Conservation (phyloP, 2,329 filamentous ascomycete species). For the Taxawa tesnikishii region DNA sequence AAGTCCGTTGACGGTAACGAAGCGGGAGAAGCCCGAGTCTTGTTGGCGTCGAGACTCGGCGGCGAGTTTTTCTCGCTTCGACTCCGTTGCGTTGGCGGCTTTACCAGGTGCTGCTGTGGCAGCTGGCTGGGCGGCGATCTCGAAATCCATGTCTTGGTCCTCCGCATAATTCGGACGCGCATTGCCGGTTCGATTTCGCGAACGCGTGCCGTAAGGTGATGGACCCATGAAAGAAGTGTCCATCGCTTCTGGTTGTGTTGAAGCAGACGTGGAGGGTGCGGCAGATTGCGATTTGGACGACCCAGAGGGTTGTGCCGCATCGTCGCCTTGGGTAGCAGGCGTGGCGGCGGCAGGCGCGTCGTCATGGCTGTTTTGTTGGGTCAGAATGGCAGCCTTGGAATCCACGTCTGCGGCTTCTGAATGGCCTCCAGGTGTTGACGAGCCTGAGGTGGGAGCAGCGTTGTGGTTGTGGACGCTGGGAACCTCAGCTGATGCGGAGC, state of each 20-base stretch:
- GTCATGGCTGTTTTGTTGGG: not conserved
- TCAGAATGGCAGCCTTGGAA: not conserved
- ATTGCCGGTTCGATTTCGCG: conserved; percentile 63
- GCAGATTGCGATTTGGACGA: not conserved
- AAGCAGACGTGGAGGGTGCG: not conserved
- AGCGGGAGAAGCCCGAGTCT: conserved; percentile 10
- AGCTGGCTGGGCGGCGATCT: conserved; percentile 43
- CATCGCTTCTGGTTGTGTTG: not conserved
- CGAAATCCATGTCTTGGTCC: conserved; percentile 83
- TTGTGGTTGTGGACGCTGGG: too few relatives aligned
- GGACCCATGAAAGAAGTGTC: conserved; percentile 23
- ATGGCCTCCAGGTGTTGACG: too few relatives aligned
- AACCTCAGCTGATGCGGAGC: too few relatives aligned
- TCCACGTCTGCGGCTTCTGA: too few relatives aligned
- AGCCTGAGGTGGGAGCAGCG: too few relatives aligned
- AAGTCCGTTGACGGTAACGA: not conserved
- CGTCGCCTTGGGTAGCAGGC: not conserved
- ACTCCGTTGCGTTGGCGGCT: conserved; percentile 6
- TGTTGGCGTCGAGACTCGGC: conserved; percentile 15
- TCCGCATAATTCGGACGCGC: conserved; percentile 84
- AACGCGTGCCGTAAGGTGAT: conserved; percentile 81
- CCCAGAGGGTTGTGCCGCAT: not conserved
- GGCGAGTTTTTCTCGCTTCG: conserved; percentile 40
- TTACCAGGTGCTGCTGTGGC: conserved; percentile 36
- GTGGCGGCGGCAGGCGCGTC: too few relatives aligned